phyloP scores from a whole-genome alignment of 306 rosid genomes.

The Styphnolobium japonicum region DNA sequence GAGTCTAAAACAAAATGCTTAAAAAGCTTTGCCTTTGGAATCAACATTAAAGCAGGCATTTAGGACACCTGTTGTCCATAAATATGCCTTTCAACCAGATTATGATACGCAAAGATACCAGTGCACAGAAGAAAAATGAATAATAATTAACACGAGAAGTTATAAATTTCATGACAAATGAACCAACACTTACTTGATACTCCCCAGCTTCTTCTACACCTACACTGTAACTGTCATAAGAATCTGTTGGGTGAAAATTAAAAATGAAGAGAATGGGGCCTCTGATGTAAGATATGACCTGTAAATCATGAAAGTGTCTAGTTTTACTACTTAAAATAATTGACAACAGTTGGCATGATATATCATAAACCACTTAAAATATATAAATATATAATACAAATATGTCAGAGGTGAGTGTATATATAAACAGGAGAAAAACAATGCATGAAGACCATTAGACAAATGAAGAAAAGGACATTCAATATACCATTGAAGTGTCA shows the following conservation, averaged over 20 bases:
- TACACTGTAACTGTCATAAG: constrained; percentile 57
- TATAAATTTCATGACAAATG: background rate
- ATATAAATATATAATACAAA: constrained; percentile 1
- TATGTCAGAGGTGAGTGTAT: background rate
- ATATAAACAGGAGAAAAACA: constrained; percentile 8
- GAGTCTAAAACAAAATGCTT: background rate
- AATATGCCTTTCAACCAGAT: background rate
- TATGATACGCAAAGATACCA: background rate
- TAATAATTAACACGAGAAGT: background rate
- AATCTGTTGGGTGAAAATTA: constrained; percentile 88
- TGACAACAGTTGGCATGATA: background rate
- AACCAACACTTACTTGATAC: constrained; percentile 61
- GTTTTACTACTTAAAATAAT: background rate
- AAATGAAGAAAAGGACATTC: background rate
- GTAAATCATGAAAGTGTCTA: constrained; percentile 25
- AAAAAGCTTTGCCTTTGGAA: background rate
- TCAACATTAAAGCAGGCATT: background rate
- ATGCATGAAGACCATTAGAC: background rate
- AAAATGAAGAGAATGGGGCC: constrained; percentile 85
- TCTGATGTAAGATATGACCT: constrained; percentile 87
- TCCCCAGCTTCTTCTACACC: constrained; percentile 99
- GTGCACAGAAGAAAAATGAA: background rate
- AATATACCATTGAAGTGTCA: constrained; percentile 64
- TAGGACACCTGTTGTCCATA: background rate
- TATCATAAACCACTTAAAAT: background rate